Base-by-base conservation (phyloP, 2,329 filamentous ascomycete genomes). In the Monascus ruber region DNA sequence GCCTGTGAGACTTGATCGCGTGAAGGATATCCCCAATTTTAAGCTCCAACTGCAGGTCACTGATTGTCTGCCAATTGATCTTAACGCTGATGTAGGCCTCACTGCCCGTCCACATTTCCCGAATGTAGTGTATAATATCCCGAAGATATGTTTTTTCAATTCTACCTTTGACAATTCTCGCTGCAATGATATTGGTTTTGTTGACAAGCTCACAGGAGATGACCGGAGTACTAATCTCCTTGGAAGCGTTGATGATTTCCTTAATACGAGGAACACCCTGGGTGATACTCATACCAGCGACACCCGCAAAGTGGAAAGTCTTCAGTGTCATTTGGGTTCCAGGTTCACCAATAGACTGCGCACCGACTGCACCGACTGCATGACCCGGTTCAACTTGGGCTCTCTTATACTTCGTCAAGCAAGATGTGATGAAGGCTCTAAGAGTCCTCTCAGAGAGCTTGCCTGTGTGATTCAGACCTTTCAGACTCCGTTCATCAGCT, bases 221-320 rank as follows among this genome's bases (percentile, higher is more conserved):
- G 56, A 98, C 83, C 0, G 91, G 91, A 0, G 91, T 98, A 60
- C 84, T 93, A 63, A 98, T 98, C 36, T 72, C 71, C 60, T 87
- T 94, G 6, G 87, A 94, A 5, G 91, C 91, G 65, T 98, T 98
- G 78, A 98, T 98, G 50, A 98, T 98, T 72, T 98, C 91, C 68
- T 98, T 98, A 70, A 98, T 98, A 80, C 91, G 89, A 1, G 91
- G 91, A 5, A 98, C 91, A 84, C 91, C 91, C 58, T 95, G 86
- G 0, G 91, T 98, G 58, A 98, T 94, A 74, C 86, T 94, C 91
- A 98, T 96, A 61, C 89, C 89, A 33, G 91, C 91, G 47, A 98
- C 91, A 83, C 91, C 91, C 58, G 91, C 91, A 70, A 98, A 98
- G 83, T 96, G 91, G 78, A 96, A 96, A 58, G 91, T 96, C 68